A percentile compares a stretch with the other conserved stretches of the same genome.
These are phyloP conservation scores for Lotmaria passim DNA, from an alignment of 208 protist species.

Conservation along the genomic window DNA sequence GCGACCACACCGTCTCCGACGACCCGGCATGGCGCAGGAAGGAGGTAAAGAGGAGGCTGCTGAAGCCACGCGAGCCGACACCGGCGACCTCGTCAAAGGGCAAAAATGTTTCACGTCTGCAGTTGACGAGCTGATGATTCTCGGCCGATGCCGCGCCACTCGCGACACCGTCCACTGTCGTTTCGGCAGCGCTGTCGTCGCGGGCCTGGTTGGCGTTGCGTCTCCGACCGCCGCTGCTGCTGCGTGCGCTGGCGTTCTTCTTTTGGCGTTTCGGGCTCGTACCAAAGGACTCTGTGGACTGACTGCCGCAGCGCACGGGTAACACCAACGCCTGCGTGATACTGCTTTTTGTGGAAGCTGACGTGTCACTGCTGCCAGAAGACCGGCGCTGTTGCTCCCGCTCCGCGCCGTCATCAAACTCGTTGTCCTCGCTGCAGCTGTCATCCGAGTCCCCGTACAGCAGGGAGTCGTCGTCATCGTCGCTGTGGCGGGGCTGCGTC, in stretches of 20 bases:
- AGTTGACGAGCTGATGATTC: not conserved
- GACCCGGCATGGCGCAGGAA: constrained; percentile 24
- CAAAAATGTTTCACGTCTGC: constrained; percentile 15
- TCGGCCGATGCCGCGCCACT: too few relatives aligned
- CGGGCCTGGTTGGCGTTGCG: not conserved
- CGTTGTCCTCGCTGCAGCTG: not conserved
- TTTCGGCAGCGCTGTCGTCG: not conserved
- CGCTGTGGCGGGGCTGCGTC: not conserved
- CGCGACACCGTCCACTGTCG: too few relatives aligned
- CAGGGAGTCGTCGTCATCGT: constrained; percentile 9
- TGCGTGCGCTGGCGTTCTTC: not conserved
- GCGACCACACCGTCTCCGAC: constrained; percentile 13
- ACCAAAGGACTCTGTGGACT: not conserved
- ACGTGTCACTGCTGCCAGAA: too few relatives aligned
- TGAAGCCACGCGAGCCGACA: constrained; percentile 25
- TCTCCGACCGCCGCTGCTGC: not conserved
- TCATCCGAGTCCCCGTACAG: constrained; percentile 2
- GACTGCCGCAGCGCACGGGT: not conserved
- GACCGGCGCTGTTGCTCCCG: too few relatives aligned
- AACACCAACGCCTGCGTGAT: not conserved
- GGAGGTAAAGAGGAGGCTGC: constrained; percentile 26
- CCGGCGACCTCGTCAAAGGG: constrained; percentile 18
- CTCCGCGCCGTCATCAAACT: too few relatives aligned
- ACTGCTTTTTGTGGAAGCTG: not conserved
- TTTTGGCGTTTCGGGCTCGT: not conserved